These are phyloP conservation scores for Citeromyces siamensis DNA, from an alignment of 1,139 yeast genomes.

Conservation along the genomic window DNA sequence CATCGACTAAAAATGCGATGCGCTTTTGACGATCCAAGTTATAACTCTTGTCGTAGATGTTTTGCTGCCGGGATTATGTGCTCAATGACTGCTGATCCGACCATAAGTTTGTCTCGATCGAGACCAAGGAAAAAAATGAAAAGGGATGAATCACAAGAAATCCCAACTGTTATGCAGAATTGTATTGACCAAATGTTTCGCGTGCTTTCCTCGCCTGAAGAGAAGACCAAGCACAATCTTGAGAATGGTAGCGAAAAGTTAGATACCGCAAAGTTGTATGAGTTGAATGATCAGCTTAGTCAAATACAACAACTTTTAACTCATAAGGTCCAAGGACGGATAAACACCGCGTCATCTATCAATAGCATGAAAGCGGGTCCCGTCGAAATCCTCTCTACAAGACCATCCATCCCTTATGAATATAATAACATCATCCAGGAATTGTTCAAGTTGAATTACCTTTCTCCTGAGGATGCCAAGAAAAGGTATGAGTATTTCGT, in stretches of 20 bases:
- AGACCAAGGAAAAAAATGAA: conserved; percentile 18
- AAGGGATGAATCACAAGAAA: conserved; percentile 10
- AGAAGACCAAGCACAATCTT: conserved; percentile 3
- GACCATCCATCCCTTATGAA: conserved; percentile 27
- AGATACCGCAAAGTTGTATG: conserved; percentile 7
- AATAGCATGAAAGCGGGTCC: conserved; percentile 22
- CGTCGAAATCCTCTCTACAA: conserved; percentile 17
- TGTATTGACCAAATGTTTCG: conserved; percentile 13
- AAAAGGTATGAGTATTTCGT: conserved; percentile 24
- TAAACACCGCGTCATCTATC: conserved; percentile 15
- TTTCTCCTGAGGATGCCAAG: conserved; percentile 18
- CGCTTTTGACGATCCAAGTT: conserved; percentile 33
- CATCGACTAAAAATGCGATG: conserved; percentile 44
- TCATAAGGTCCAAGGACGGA: conserved; percentile 12
- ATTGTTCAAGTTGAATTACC: conserved; percentile 21
- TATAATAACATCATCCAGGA: conserved; percentile 27
- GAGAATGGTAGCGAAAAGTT: conserved; percentile 5
- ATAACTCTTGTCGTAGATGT: conserved; percentile 33
- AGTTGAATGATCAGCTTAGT: conserved; percentile 17
- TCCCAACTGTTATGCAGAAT: conserved; percentile 15
- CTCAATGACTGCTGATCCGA: conserved; percentile 35
- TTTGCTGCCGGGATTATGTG: conserved; percentile 30
- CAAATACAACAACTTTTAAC: conserved; percentile 17
- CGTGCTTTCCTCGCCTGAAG: conserved; percentile 7
- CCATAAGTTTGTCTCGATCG: conserved; percentile 17